phyloP scores from a whole-genome alignment of 352 stramenopile species.

The Phytophthora megakarya region DNA sequence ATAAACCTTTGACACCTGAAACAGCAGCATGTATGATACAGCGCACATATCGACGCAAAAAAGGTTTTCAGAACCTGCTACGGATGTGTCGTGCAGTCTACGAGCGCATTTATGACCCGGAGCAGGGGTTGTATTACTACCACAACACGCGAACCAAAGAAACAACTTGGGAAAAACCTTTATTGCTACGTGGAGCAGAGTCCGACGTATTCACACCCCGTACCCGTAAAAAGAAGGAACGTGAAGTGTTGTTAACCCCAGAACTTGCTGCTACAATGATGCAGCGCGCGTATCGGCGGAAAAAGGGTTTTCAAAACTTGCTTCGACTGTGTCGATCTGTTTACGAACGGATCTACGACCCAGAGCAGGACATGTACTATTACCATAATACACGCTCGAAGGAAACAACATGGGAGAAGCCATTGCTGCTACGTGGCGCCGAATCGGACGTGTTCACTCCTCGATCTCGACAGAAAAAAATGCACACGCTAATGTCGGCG shows the following conservation, averaged over 20 bases:
- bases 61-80: constrained; percentile 52
- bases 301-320: constrained; percentile 51
- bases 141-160: constrained; percentile 80
- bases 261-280: constrained; percentile 58
- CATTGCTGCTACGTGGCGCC: constrained; percentile 44
- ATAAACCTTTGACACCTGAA: constrained; percentile 34
- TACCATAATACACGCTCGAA: constrained; percentile 84
- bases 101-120: constrained; percentile 71
- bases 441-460: constrained; percentile 57
- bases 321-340: constrained; percentile 51
- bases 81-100: constrained; percentile 59
- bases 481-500: constrained; percentile 29
- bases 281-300: constrained; percentile 57
- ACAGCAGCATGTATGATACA: constrained; percentile 63
- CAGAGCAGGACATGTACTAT: constrained; percentile 55
- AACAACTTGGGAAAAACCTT: constrained; percentile 70
- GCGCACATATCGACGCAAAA: constrained; percentile 50
- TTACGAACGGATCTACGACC: constrained; percentile 77
- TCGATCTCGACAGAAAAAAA: constrained; percentile 48
- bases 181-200: constrained; percentile 43
- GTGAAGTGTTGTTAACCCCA: constrained; percentile 25
- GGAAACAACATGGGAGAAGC: constrained; percentile 72
- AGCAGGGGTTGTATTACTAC: constrained; percentile 65
- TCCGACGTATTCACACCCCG: constrained; percentile 56
- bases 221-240: constrained; percentile 14